Evolutionary conservation across 805 yeast genomes (phyloP), one percentile per base, ranked within the genome.

Genomic region (Isabelozyma heimii): DNA sequence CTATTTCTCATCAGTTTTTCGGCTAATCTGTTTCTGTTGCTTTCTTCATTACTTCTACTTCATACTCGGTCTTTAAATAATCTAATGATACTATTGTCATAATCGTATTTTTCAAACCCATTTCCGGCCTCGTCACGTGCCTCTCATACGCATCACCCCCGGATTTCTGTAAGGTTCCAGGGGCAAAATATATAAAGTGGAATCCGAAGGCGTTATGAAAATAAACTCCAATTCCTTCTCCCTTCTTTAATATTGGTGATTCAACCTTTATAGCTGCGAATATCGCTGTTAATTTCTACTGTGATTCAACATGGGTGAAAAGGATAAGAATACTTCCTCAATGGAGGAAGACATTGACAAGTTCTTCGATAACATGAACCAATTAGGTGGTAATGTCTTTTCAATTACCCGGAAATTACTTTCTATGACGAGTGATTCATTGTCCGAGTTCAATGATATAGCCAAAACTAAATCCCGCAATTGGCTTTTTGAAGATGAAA

Each of bases 381-480:
- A 61, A 17, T 46, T 66, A 33, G 62, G 65, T 42, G 52, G 54
- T 30, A 55, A 55, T 33, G 48, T 69, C n/a, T 57, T 62, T 12
- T 56, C 59, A 7, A 50, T 66, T 15, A 58, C 73, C 15, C 60
- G 58, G 35, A 56, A 63, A 12, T 33, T 70, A 6, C 58, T 59
- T 44, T 58, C 62, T 40, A 47, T 58, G 27, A 62, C 70, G 16
- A 45, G 44, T 42, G 61, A 62, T 26, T 52, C 62, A 4, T 40
- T 65, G 13, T 52, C 37, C 26, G 67, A 66, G 15, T 42, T 63
- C 42, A 60, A 63, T 43, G 60, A 52, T 5, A 46, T 41, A 14
- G 60, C 62, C 13, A 63, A 54, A 44, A 58, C 56, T 14, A 55
- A 54, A 20, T 55, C 62, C 2, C 26, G 43, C 8, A 53, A 52